Base-by-base conservation (phyloP, 192 early-diverging fungal genomes). In the Endogone sp. region DNA sequence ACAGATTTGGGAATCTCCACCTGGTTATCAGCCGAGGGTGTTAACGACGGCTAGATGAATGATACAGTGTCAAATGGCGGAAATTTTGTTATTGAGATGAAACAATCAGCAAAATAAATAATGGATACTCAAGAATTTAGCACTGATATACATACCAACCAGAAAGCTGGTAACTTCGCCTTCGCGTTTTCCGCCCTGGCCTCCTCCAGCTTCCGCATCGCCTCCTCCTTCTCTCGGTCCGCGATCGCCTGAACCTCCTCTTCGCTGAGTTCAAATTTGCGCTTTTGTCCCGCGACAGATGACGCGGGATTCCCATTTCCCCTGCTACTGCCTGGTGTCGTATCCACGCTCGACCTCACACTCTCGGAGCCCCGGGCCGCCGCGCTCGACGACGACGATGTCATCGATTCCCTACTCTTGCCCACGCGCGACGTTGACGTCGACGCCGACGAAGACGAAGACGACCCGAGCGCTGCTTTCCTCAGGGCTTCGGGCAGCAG, bases 161-260 rank as follows among this genome's bases (percentile, higher is more conserved):
- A 92, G 70, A 91, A 92, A 79, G 87, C 89, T 28, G 88, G 86
- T 37, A 83, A 29, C 37, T 83, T 79, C n/a, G 73, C 57, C 65
- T 83, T 81, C 2, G 72, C 70, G 69, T 72, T 62, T 55, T 69
- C 66, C 60, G 68, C 62, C 66, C 75, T 70, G 76, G 78, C 63
- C 69, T 62, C 66, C 23, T 71, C 66, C 29, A 82, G 64, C 58
- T 63, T 66, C 37, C 66, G 25, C 20, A 69, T 58, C 55, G 77
- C 69, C 30, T 73, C 75, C 49, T 69, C 68, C 25, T 68, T 49
- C 24, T 77, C 79, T 27, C 69, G 70, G 32, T 74, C 62, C 29
- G 71, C 57, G 30, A 79, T 76, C 29, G 44, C 64, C 66, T 56
- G 20, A 31, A 65, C 27, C 28, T 74, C 72, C 3, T 79, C 74